These are phyloP conservation scores for Mycosarcoma mackinlayi DNA, from an alignment of 1,284 basidiomycete species.

Conservation along the genomic window DNA sequence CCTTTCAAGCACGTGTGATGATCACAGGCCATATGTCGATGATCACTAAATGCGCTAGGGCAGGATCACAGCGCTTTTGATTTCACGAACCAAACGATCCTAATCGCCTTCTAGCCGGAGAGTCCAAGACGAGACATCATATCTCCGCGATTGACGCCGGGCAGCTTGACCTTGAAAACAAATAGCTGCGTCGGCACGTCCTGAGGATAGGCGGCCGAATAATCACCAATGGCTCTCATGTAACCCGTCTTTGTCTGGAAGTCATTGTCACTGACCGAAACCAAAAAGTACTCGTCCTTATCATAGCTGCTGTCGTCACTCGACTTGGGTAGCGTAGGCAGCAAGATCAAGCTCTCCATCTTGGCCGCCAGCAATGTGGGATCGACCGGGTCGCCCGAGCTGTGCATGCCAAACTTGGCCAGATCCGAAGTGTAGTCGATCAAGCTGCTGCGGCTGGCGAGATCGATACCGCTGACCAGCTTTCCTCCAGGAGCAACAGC, in stretches of 20 bases:
- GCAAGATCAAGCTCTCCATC: conserved; percentile 77
- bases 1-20: background rate
- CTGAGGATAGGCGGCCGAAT: conserved; percentile 52
- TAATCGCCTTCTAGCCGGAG: background rate
- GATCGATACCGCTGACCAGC: conserved; percentile 72
- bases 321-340: conserved; percentile 72
- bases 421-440: conserved; percentile 72
- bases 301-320: conserved; percentile 68
- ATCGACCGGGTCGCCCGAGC: conserved; percentile 57
- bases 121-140: conserved; percentile 32
- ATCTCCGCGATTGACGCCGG: conserved; percentile 66
- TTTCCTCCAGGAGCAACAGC: conserved; percentile 73
- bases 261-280: conserved; percentile 76
- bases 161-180: conserved; percentile 77
- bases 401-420: conserved; percentile 75
- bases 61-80: background rate
- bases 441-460: conserved; percentile 74
- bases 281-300: conserved; percentile 76
- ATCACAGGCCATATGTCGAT: background rate
- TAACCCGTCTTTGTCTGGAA: conserved; percentile 75
- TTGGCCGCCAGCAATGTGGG: conserved; percentile 75
- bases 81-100: background rate
- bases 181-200: conserved; percentile 75
- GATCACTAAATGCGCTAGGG: background rate
- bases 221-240: conserved; percentile 41